Evolutionary conservation across 345 rosid species (phyloP), one percentile per base, ranked within the genome.

Genomic region (Dovyalis caffra): DNA sequence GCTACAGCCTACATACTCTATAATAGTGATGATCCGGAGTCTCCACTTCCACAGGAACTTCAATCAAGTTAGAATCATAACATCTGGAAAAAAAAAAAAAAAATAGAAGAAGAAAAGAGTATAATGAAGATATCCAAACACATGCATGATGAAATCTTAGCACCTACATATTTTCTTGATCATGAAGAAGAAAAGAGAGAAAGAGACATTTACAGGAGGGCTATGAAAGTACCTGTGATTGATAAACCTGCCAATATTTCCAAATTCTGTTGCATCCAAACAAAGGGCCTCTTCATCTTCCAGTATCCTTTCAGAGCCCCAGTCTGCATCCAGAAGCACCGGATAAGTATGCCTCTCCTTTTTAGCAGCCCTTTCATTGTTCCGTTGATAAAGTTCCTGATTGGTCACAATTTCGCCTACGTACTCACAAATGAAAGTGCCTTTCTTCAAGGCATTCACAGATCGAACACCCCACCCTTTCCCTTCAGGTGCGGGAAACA

Each of bases 211-310:
- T 35, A 35, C 56, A 64, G 11, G 47, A n/a, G 20, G 8, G 34
- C 32, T 16, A 32, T 47, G 35, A 37, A 66, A 62, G 28, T 51
- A 79, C 82, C 78, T 79, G 72, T 79, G 82, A 45, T 79, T 79
- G 70, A 79, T 57, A 64, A 79, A 79, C 65, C 82, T 79, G 63
- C 75, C 82, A 56, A 65, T 62, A 15, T 79, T 79, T 57, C 78
- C 82, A 70, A 69, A 79, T 35, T 74, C 78, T 4, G 82, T 79
- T 28, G 75, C 82, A 57, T 79, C 82, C 68, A 79, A 69, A 38
- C 82, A 79, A 43, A 79, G 82, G 18, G 78, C 78, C 57, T 74
- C 82, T 64, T 79, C 82, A 64, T 74, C 82, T 65, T 79, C 75
- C 58, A 79, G 66, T 20, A 79, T 69, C 73, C 71, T 73, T 66